Evolutionary conservation across 2,329 filamentous ascomycete species (phyloP), one percentile per base, ranked within the genome.

Genomic region (Colletotrichum phormii): DNA sequence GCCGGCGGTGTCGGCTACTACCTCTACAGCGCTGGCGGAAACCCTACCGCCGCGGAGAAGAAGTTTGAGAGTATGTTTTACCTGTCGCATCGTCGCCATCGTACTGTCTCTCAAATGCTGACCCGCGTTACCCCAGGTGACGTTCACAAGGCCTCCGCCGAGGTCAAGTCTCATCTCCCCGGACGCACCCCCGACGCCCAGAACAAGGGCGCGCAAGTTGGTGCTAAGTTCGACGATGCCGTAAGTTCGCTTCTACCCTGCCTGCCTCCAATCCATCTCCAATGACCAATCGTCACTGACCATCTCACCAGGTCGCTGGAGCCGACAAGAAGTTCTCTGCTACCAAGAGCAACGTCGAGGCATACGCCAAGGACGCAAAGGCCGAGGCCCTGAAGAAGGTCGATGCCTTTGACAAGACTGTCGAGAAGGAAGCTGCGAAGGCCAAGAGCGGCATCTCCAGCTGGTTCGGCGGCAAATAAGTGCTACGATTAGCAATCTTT

Each of bases 11-110:
- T 91, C 71, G 95, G 93, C 55, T 98, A 98, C 88, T 98, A 98
- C 87, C 89, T 98, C 75, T 99, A 97, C 88, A 88, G 85, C 64
- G 93, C 95, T 18, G 96, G 96, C 74, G 95, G 96, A 71, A 89
- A 91, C 82, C 88, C 94, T 64, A 94, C 93, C 83, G 91, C 89
- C 62, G 96, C 95, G n/a, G 91, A 95, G 88, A 94, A 96, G 87
- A 88, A 97, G 82, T 89, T 94, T 77, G 94, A 98, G 86, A 90
- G 96, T 98, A 85, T 58, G 91, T 85, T 15, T 61, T 29, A 22
- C 24, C 24, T 67, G 15, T 60, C 35, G 57, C 46, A 12, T 26
- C 49, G 26, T 26, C 31, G 7, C 53, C 64, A 58, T 24, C 22
- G 42, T 13, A 15, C 15, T 22, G 29, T 18, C 1, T 8, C 29